These are phyloP conservation scores for Bipolaris bicolor DNA, from an alignment of 2,329 filamentous ascomycete genomes.

Conservation along the genomic window DNA sequence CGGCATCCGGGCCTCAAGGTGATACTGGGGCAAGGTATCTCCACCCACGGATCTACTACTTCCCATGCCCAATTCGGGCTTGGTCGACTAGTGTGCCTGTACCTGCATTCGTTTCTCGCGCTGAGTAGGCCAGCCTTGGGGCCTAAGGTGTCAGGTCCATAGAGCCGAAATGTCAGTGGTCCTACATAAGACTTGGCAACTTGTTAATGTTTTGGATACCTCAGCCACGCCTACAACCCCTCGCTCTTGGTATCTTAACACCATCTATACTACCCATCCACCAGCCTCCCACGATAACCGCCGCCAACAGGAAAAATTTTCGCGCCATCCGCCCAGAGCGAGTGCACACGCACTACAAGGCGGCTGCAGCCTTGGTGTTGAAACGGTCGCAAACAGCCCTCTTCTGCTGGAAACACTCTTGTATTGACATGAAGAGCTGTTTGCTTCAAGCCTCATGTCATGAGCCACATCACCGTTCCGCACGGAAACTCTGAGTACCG, in stretches of 20 bases:
- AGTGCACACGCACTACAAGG: background rate
- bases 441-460: conserved; percentile 27
- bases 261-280: conserved; percentile 1
- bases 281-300: conserved; percentile 11
- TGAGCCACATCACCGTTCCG: conserved; percentile 30
- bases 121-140: conserved; percentile 10
- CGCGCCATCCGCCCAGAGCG: background rate
- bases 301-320: background rate
- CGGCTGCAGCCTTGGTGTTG: conserved; percentile 23
- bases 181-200: conserved; percentile 29
- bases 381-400: conserved; percentile 22
- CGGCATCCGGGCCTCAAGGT: conserved; percentile 27
- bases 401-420: conserved; percentile 20
- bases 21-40: conserved; percentile 14
- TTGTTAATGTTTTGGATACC: conserved; percentile 27
- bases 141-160: conserved; percentile 27
- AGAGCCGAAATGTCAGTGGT: conserved; percentile 31
- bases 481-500: conserved; percentile 39
- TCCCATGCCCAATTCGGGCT: conserved; percentile 16
- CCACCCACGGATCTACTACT: conserved; percentile 33
- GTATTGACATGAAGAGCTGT: conserved; percentile 19
- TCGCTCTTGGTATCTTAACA: conserved; percentile 7
- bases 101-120: conserved; percentile 27
- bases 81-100: conserved; percentile 22
- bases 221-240: conserved; percentile 16